Evolutionary conservation across 768 basidiomycete species (phyloP).

Genomic region (Paxillus involutus): DNA sequence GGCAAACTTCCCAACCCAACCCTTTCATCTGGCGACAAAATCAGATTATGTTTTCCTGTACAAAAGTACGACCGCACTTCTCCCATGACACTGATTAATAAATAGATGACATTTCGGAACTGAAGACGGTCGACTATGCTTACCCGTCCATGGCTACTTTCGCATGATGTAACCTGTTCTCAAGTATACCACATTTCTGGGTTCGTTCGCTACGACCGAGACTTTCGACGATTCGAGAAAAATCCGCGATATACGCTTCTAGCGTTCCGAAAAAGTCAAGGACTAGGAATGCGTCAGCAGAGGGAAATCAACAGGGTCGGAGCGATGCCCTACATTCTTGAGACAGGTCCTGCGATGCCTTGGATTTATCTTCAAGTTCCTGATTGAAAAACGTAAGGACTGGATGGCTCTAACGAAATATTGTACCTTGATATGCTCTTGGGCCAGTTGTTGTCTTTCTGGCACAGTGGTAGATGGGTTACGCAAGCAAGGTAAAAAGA

Average conservation of each 20-base stretch:
- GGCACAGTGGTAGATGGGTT: conserved; percentile 1
- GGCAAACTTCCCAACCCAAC: conserved; percentile 16
- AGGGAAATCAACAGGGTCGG: no score
- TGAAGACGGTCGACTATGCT: neutral
- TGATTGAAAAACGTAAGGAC: conserved; percentile 1
- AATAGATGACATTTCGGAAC: neutral
- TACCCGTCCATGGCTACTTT: conserved; percentile 15
- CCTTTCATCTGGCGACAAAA: conserved; percentile 12
- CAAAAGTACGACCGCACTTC: conserved; percentile 6
- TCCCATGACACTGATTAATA: conserved; percentile 11
- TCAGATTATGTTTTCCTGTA: neutral
- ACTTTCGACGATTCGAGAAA: conserved; percentile 13
- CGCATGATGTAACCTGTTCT: neutral
- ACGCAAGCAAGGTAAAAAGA: conserved; percentile 15
- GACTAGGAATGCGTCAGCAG: conserved; percentile 1
- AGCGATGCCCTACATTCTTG: conserved; percentile 16
- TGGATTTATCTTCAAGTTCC: conserved; percentile 13
- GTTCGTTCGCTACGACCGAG: conserved; percentile 1
- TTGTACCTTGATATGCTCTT: conserved; percentile 14
- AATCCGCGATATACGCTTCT: conserved; percentile 15
- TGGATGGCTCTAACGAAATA: neutral
- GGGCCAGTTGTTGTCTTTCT: conserved; percentile 16
- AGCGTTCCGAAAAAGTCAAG: conserved; percentile 12
- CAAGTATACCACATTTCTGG: conserved; percentile 1
- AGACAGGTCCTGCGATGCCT: conserved; percentile 17